Base-by-base conservation (phyloP, 148 eudicot genomes). In the Mesembryanthemum crystallinum region DNA sequence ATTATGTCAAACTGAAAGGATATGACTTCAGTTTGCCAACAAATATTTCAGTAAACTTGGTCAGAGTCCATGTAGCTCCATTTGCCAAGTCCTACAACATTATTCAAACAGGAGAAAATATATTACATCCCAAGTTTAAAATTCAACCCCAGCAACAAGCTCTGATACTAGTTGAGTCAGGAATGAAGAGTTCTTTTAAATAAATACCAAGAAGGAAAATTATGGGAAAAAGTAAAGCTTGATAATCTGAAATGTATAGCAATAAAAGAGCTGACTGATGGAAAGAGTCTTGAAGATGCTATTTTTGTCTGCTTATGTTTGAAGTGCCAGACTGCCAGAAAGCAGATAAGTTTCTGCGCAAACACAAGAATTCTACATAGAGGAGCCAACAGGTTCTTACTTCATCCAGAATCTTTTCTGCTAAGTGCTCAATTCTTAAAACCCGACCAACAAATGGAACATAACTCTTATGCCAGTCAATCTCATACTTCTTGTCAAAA, bases 391-490 rank as follows among this genome's bases (percentile, higher is more conserved):
- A 8, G 23, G 32, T 68, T 69, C 94, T 87, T 70, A 95, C 99
- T 76, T 88, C 83, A 72, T 90, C 84, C 49, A 95, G 86, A 70
- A 91, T 91, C 77, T 86, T 80, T 88, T 87, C 92, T 67, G 99
- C 99, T 55, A 92, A 71, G 67, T 76, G 87, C 82, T 95, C 99
- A 32, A 95, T 91, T 82, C 97, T 86, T 70, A 95, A 67, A 73
- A 95, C 89, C 79, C 97, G 86, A 73, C 96, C 97, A 67, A 91
- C 90, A 75, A 83, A 71, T 18, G 97, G 94, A 62, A 82, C 90
- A 84, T 78, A 88, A 37, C 49, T 82, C 82, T 78, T 80, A 77
- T 92, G 97, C 96, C 96, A 88, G 60, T 87, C 91, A 55, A 86
- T 79, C 39, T 82, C 89, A 61, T 75, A 84, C 85, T 52, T 86